Conservation (phyloP, 805 yeast genomes). For the Ogataea salicorniae region DNA sequence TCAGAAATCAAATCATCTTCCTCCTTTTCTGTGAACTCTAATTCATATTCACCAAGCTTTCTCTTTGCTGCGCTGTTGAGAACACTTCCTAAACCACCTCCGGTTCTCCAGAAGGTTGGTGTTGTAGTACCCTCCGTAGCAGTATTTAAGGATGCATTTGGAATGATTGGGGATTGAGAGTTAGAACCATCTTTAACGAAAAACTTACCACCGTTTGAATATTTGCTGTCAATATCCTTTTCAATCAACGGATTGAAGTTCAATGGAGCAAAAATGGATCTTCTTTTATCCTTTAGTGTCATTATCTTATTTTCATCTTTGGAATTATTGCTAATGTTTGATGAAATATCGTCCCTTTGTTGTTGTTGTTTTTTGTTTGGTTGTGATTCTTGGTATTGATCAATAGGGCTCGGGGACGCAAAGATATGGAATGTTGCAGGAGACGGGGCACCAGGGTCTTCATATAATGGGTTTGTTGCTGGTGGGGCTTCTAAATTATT, state of each 20-base stretch:
- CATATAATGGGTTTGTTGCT: conserved; percentile 50
- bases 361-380: conserved; percentile 5
- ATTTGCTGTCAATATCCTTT: conserved; percentile 75
- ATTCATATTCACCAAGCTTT: not conserved
- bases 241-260: conserved; percentile 76
- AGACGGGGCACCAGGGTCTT: conserved; percentile 81
- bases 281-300: conserved; percentile 36
- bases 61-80: conserved; percentile 1
- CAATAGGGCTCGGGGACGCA: conserved; percentile 28
- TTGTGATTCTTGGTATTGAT: not conserved
- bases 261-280: conserved; percentile 77
- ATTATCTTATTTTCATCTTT: conserved; percentile 4
- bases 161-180: not conserved
- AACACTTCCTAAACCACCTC: not conserved
- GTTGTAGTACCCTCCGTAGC: conserved; percentile 13
- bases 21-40: not conserved
- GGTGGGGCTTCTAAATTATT: conserved; percentile 17
- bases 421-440: conserved; percentile 54
- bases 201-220: conserved; percentile 86
- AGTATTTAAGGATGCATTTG: conserved; percentile 2
- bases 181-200: conserved; percentile 40
- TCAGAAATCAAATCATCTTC: conserved; percentile 25
- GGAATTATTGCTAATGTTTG: conserved; percentile 3
- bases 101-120: conserved; percentile 19
- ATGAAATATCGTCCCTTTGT: no score